Base-by-base conservation (phyloP, 2,329 filamentous ascomycete genomes). In the Sporothrix luriei region DNA sequence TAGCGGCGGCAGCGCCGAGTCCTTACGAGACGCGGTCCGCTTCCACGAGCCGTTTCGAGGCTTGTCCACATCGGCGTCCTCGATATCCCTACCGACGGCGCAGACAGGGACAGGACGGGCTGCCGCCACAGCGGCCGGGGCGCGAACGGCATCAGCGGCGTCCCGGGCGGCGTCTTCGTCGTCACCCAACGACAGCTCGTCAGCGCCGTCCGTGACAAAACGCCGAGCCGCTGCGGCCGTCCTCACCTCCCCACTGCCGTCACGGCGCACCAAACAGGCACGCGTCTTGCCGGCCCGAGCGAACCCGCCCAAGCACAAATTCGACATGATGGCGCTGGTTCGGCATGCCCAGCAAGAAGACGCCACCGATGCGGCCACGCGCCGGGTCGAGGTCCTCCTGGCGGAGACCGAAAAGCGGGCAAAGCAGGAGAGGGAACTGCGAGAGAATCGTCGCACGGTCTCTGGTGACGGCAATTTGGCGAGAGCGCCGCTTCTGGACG, bases 241-340 rank as follows among this genome's bases (percentile, higher is more conserved):
- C 29, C 70, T 69, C 43, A 49, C 71, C 70, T 80, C 85, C 4
- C 85, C 86, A 5, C 74, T 87, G 64, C 81, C 84, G 2, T 78
- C 84, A 68, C 70, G 73, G 24, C 71, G 69, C 3, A 66, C 67
- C 40, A 74, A 73, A 51, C 71, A 72, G 21, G 40, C 57, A 6
- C 66, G 70, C 54, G 21, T 67, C 33, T 65, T n/a, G 48, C 46
- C 16, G 46, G 16, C 57, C 11, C 16, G 24, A 4, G 80, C 82
- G n/a, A 62, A 62, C 4, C 80, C 82, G 57, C 79, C 83, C 19
- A 86, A 84, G 74, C 88, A 89, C 77, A 88, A 85, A 73, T 90
- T 89, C 72, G 86, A 89, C 68, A 78, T 93, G 69, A 86, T 87
- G 70, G 82, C 85, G 1, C 81, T 93, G 10, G 81, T 90, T 52